Base-by-base conservation (phyloP, 2,329 filamentous ascomycete genomes). In the Pseudovirgaria hyperparasitica region DNA sequence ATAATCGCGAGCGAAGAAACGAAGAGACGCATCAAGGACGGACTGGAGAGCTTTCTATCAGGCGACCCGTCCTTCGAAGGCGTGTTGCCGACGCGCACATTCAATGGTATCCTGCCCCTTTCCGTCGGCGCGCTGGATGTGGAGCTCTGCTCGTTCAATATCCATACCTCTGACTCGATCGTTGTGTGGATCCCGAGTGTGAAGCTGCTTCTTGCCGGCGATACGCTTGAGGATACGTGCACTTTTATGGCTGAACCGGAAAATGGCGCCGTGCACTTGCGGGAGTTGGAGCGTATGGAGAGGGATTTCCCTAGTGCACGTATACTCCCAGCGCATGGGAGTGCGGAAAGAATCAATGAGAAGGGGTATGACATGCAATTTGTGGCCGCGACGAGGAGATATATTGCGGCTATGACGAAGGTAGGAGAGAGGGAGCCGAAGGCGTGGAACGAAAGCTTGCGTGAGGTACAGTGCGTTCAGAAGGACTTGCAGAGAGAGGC, bases 301-400 rank as follows among this genome's bases (percentile, higher is more conserved):
- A n/a, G n/a, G n/a, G 9, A 27, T 12, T 22, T 34, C 9, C 28
- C 31, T 6, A 31, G 33, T n/a, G 21, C 13, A 16, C 31, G 22
- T 19, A 30, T 35, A 6, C 17, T 35, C 13, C 33, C 33, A 3
- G 33, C 33, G 8, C 33, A 35, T 32, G 33, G 30, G n/a, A 26
- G 30, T 22, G 30, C 33, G 5, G 30, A 32, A 9, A 13, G 27
- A 5, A 35, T 35, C 16, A 18, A 15, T 9, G 27, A 17, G 3
- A 30, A 30, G 15, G 33, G 33, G 7, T 35, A 32, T 15, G 33
- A 26, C 7, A 19, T 11, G 5, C 25, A 24, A 8, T 30, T 35
- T 18, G 27, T 35, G 15, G 24, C 30, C 19, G 31, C 34, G n/a
- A 36, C 34, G 9, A 13, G 31, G 13, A 19, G 26, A 20, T 36